Evolutionary conservation across 129 eudicot genomes (phyloP), one percentile per base, ranked within the genome.

Genomic region (Flaveria robusta): DNA sequence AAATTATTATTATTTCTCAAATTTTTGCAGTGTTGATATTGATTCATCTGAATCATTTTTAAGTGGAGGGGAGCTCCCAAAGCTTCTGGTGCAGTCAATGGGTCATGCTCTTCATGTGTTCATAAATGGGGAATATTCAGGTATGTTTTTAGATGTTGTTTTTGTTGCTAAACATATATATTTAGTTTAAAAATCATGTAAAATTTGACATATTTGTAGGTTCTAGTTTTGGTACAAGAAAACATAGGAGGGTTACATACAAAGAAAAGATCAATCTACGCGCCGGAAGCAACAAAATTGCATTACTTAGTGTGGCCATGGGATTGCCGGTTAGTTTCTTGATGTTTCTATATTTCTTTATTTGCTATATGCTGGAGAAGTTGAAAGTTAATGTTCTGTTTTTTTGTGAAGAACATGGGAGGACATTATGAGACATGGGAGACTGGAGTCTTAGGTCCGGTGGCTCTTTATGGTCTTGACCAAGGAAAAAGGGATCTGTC

Each of bases 51-150:
- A 91, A 82, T 84, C 88, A 2, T 94, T 87, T 85, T 75, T 91
- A 60, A 87, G 15, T 46, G 90, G 97, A 43, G 97, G 98, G 51
- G 84, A 91, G 60, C 88, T 69, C 75, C 97, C 97, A 3, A 80
- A 89, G 73, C 97, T 94, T 70, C 77, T 84, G 65, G 96, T 94
- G 64, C 87, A 91, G 55, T 88, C 99, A 41, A 72, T 83, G 3
- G 99, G 99, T 24, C 96, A 94, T 74, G 93, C 93, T 54, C 87
- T 94, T 73, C 97, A 94, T 62, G 97, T 87, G 56, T 94, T 91
- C 68, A 70, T 91, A 34, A 94, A 94, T 65, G 99, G 97, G 52
- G 86, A 94, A 72, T 89, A 84, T 68, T 84, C 91, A 18, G 99
- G 99, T 94, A 84, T 54, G 29, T 52, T 7, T 85, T 59, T 41